phyloP scores from a whole-genome alignment of 2,329 filamentous ascomycete species.

The Botryotinia convoluta region DNA sequence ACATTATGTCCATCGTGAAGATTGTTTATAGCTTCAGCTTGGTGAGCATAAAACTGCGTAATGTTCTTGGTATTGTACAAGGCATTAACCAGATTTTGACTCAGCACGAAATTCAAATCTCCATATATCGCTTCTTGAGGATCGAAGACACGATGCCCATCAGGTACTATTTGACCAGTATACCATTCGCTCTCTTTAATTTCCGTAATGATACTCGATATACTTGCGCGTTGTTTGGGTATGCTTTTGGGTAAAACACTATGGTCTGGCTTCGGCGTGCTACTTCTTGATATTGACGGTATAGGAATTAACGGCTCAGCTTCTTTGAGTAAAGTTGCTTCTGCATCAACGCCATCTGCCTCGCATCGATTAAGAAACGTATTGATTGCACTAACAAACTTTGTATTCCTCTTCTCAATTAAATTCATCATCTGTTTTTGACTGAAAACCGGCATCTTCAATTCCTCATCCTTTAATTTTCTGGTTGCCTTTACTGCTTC shows the following conservation, averaged over 20 bases:
- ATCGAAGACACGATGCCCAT: conserved; percentile 89
- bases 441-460: conserved; percentile 90
- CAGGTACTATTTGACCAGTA: conserved; percentile 84
- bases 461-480: conserved; percentile 70
- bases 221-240: conserved; percentile 73
- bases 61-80: conserved; percentile 90
- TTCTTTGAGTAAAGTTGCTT: conserved; percentile 59
- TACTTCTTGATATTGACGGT: conserved; percentile 47
- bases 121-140: conserved; percentile 78
- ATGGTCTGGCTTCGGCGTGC: conserved; percentile 38
- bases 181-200: conserved; percentile 86
- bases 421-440: conserved; percentile 87
- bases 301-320: conserved; percentile 60
- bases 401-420: conserved; percentile 85
- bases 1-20: conserved; percentile 80
- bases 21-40: conserved; percentile 89
- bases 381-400: conserved; percentile 76
- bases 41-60: conserved; percentile 82
- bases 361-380: conserved; percentile 73
- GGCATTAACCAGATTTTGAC: conserved; percentile 91
- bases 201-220: conserved; percentile 82
- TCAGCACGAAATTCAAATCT: conserved; percentile 80
- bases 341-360: conserved; percentile 63
- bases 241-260: conserved; percentile 65
- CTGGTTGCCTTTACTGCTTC: conserved; percentile 66